Conservation (phyloP, 306 rosid species). For the Cucurbita pepo region DNA sequence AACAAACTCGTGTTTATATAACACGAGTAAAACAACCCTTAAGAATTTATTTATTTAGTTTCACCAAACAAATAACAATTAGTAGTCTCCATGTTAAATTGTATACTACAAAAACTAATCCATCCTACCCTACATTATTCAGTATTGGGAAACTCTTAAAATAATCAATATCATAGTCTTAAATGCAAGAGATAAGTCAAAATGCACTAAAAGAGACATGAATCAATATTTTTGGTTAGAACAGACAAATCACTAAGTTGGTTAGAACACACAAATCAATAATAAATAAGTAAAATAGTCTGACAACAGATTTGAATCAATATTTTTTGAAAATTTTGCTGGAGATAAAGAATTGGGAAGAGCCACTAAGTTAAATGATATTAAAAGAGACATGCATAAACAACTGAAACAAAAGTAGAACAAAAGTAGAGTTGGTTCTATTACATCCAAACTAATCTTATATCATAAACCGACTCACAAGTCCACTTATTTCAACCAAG, state of each 20-base stretch:
- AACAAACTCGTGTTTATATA: background rate
- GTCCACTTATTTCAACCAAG: background rate
- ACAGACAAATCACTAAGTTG: background rate
- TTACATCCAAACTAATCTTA: background rate
- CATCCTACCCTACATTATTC: background rate
- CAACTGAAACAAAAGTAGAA: background rate
- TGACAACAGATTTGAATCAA: background rate
- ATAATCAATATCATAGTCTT: background rate
- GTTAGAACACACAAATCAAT: background rate
- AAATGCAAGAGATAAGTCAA: background rate
- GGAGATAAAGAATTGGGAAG: background rate
- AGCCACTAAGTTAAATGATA: background rate
- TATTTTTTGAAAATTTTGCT: background rate
- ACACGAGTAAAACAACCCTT: background rate
- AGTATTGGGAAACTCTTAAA: background rate
- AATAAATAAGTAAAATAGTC: background rate
- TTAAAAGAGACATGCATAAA: background rate
- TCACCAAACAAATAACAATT: background rate
- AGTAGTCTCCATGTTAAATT: background rate
- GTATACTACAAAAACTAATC: background rate
- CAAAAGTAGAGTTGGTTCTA: background rate
- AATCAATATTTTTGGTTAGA: background rate
- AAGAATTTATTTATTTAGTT: background rate
- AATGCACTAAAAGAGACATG: background rate
- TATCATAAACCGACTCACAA: background rate